A percentile compares a stretch with the other conserved stretches of the same genome.
Conservation (phyloP, 441 rosid species). For the Francoa sonchifolia region DNA sequence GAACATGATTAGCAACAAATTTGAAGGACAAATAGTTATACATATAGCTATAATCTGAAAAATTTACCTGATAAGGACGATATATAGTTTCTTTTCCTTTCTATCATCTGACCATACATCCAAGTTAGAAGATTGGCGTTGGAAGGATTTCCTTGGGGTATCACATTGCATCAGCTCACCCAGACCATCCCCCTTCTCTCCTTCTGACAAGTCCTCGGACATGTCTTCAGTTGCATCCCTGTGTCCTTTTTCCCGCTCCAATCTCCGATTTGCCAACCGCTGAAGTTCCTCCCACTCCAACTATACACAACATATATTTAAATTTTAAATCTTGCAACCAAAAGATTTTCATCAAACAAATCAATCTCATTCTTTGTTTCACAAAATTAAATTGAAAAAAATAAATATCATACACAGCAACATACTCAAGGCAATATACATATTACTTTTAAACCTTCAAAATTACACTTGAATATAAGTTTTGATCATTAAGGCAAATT, state of each 20-base stretch:
- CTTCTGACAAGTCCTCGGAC: conserved; percentile 91
- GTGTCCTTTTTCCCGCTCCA: conserved; percentile 76
- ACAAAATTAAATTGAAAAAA: background rate
- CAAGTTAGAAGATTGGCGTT: conserved; percentile 54
- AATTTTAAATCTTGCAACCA: conserved; percentile 8
- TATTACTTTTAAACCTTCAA: no score
- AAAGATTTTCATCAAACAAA: background rate
- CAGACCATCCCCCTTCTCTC: conserved; percentile 67
- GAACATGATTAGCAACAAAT: conserved; percentile 4
- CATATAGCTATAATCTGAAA: background rate
- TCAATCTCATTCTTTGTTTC: background rate
- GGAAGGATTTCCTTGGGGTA: conserved; percentile 46
- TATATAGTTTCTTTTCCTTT: conserved; percentile 75
- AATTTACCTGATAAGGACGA: conserved; percentile 91
- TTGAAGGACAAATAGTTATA: no score
- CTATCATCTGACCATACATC: conserved; percentile 95
- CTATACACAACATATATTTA: conserved; percentile 22
- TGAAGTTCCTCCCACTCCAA: conserved; percentile 71
- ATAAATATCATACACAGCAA: background rate
- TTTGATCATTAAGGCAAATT: no score
- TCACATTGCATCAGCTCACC: conserved; percentile 52
- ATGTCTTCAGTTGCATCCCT: conserved; percentile 77
- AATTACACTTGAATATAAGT: no score
- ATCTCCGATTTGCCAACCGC: conserved; percentile 42
- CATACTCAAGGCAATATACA: no score